Conservation (phyloP, 108 stramenopile species). For the Stephanodiscus triporus region DNA sequence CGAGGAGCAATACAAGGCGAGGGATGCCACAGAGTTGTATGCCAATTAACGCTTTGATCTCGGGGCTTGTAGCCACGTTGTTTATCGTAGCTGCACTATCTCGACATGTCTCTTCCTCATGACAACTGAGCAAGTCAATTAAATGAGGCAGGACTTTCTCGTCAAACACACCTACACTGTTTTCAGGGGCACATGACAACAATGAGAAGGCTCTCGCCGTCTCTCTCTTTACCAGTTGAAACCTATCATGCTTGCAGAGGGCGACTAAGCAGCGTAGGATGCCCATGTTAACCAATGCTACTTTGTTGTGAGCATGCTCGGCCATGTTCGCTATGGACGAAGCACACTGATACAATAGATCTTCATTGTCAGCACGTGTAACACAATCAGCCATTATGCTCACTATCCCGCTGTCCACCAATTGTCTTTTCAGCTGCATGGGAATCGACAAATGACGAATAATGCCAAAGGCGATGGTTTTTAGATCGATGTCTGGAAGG, state of each 20-base stretch:
- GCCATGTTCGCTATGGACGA: constrained; percentile 53
- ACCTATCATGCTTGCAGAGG: constrained; percentile 21
- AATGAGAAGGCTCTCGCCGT: constrained; percentile 39
- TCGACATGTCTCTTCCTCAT: constrained; percentile 37
- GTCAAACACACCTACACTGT: constrained; percentile 19
- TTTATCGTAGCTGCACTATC: constrained; percentile 23
- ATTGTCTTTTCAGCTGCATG: constrained; percentile 57
- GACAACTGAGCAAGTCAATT: constrained; percentile 30
- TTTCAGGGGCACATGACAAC: constrained; percentile 36
- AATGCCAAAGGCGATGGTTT: constrained; percentile 61
- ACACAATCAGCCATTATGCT: constrained; percentile 57
- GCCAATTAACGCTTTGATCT: constrained; percentile 24
- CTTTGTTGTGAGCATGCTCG: constrained; percentile 52
- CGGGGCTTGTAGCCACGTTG: constrained; percentile 28
- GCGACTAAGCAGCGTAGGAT: constrained; percentile 25
- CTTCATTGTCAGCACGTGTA: constrained; percentile 22
- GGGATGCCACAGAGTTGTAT: constrained; percentile 16
- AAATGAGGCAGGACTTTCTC: constrained; percentile 13
- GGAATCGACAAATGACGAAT: constrained; percentile 69
- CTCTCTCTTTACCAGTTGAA: constrained; percentile 22
- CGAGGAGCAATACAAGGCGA: constrained; percentile 18
- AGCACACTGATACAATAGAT: constrained; percentile 50
- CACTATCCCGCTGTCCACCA: constrained; percentile 65
- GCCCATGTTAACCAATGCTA: constrained; percentile 42
- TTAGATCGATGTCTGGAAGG: constrained; percentile 52